phyloP scores from a whole-genome alignment of 768 basidiomycete genomes.

The Bullera alba region DNA sequence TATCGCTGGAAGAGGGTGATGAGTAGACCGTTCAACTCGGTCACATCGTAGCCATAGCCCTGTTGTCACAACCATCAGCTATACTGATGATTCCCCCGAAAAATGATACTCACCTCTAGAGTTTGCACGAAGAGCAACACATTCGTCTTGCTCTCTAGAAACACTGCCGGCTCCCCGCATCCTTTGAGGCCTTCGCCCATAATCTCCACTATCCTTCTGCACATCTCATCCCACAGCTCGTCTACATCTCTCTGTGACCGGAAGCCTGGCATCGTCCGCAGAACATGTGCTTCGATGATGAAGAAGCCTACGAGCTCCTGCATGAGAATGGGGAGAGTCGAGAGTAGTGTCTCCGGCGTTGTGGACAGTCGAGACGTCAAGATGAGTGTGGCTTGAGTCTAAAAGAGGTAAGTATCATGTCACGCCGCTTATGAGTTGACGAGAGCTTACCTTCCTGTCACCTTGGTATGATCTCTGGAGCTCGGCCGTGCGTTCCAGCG shows the following conservation, averaged over 20 bases:
- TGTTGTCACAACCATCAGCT: slow-evolving; percentile 39
- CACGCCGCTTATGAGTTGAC: neutral
- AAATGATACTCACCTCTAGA: slow-evolving; percentile 60
- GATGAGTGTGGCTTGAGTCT: slow-evolving; percentile 97
- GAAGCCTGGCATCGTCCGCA: slow-evolving; percentile 80
- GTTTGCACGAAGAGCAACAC: slow-evolving; percentile 83
- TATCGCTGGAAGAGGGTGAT: slow-evolving; percentile 88
- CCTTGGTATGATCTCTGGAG: slow-evolving; percentile 88
- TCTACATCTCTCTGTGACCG: slow-evolving; percentile 87
- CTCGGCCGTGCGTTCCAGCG: slow-evolving; percentile 82
- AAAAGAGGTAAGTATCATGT: neutral
- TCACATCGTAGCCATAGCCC: slow-evolving; percentile 81
- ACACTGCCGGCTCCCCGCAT: slow-evolving; percentile 73
- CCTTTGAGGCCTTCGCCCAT: slow-evolving; percentile 65
- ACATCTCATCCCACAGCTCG: slow-evolving; percentile 86
- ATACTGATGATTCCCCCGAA: neutral
- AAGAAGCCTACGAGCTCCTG: slow-evolving; percentile 97
- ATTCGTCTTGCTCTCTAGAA: slow-evolving; percentile 73
- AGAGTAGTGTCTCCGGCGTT: slow-evolving; percentile 39
- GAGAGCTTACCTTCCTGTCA: slow-evolving; percentile 70
- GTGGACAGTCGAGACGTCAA: slow-evolving; percentile 53
- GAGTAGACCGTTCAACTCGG: slow-evolving; percentile 72
- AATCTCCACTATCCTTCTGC: slow-evolving; percentile 62
- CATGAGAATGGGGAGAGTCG: slow-evolving; percentile 63
- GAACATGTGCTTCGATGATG: slow-evolving; percentile 87